Conservation (phyloP, 768 basidiomycete genomes). For the Agrocybe pediades region DNA sequence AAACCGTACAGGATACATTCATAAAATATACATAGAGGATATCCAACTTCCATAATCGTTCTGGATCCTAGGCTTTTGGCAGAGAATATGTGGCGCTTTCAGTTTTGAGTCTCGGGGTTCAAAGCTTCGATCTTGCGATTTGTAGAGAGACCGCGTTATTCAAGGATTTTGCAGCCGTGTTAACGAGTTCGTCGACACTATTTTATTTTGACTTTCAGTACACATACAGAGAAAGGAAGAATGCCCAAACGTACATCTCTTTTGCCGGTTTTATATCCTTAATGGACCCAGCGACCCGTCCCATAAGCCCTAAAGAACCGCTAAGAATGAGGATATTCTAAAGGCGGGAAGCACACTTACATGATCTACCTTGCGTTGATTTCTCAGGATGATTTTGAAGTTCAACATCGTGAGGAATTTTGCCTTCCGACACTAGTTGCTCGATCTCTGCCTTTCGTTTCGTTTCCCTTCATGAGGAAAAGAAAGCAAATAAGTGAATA, state of each 20-base stretch:
- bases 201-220: constrained; percentile 1
- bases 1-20: background rate
- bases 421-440: constrained; percentile 59
- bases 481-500: background rate
- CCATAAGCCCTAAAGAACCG: constrained; percentile 65
- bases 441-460: constrained; percentile 60
- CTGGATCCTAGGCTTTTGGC: background rate
- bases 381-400: constrained; percentile 68
- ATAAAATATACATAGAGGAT: background rate
- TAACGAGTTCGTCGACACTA: constrained; percentile 83
- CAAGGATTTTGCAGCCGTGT: constrained; percentile 63
- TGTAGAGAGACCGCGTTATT: constrained; percentile 43
- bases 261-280: constrained; percentile 83
- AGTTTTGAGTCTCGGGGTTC: constrained; percentile 33
- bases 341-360: constrained; percentile 38
- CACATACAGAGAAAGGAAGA: constrained; percentile 9
- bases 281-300: constrained; percentile 74
- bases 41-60: background rate
- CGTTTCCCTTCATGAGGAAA: constrained; percentile 50
- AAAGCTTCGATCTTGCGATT: constrained; percentile 53
- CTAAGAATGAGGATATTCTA: background rate
- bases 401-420: constrained; percentile 77
- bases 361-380: constrained; percentile 57
- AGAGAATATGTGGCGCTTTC: background rate
- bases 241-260: constrained; percentile 61